Base-by-base conservation (phyloP, 352 stramenopile genomes). In the Blastocystis sp. region DNA sequence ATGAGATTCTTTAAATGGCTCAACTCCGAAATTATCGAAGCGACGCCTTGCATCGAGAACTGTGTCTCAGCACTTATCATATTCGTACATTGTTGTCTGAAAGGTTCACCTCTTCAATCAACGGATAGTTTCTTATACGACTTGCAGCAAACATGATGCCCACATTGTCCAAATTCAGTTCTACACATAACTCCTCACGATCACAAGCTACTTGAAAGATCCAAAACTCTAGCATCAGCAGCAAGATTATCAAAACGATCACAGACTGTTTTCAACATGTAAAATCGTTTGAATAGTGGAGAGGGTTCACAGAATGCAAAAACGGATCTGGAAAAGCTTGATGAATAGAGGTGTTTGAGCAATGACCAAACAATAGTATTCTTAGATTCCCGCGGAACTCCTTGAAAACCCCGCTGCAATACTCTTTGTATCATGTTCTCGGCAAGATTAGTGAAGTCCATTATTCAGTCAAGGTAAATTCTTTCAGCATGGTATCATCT, bases 11-110 rank as follows among this genome's bases (percentile, higher is more conserved):
- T 11, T 3, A 43, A 26, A 0, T 39, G 41, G 0, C 26, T 39
- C 4, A 80, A 5, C n/a, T 41, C 34, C 15, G 50, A n/a, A 9
- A 80, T 9, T 8, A 80, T 43, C n/a, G 39, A 23, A n/a, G 18
- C 7, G 0, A 80, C n/a, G 1, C 70, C 70, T 50, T 20, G 7
- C 50, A 41, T 29, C 6, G 70, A 61, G 55, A 80, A 80, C 70
- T 80, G 64, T 9, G 43, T 5, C 39, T 62, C 6, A 80, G 34
- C 3, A 7, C 5, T 41, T 23, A 62, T 23, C 5, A 23, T 7
- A 80, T 34, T 37, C 3, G 0, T 20, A 80, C 70, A 20, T 80
- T 80, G 50, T 80, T 80, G 55, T 80, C 70, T 34, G 70, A 80
- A 26, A 80, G 23, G 45, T 80, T 54, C 23, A 80, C 55, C 50